These are phyloP conservation scores for Eucalyptus rudis DNA, from an alignment of 345 rosid species.

Conservation along the genomic window DNA sequence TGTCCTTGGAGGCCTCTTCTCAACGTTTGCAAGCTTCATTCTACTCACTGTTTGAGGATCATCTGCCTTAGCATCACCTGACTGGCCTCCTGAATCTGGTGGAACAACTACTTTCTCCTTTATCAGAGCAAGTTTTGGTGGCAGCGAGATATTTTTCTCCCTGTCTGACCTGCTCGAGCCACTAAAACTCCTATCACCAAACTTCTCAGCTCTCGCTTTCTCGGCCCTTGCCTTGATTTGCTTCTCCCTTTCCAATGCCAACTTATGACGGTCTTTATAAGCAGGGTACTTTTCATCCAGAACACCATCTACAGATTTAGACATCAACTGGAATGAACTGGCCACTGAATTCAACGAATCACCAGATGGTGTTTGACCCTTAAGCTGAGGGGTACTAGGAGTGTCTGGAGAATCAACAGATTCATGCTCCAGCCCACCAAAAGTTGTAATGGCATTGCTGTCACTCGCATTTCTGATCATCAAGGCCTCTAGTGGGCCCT, in stretches of 20 bases:
- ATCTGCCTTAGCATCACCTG: constrained; percentile 31
- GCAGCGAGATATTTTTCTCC: constrained; percentile 26
- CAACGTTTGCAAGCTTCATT: constrained; percentile 60
- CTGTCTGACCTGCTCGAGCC: background rate
- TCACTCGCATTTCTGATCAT: constrained; percentile 90
- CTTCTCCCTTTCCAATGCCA: constrained; percentile 88
- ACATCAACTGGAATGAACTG: constrained; percentile 79
- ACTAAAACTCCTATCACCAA: constrained; percentile 16
- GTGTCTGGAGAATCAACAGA: constrained; percentile 45
- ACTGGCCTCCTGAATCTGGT: constrained; percentile 30
- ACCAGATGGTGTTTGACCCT: constrained; percentile 36
- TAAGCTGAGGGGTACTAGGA: constrained; percentile 35
- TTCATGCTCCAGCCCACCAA: constrained; percentile 65
- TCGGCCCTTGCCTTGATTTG: constrained; percentile 72
- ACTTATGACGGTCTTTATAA: constrained; percentile 81
- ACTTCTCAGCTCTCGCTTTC: constrained; percentile 64
- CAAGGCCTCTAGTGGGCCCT: constrained; percentile 83
- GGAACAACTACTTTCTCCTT: constrained; percentile 47
- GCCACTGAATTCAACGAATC: constrained; percentile 55
- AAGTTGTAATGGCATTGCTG: constrained; percentile 67
- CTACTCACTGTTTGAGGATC: constrained; percentile 51
- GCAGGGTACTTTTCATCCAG: constrained; percentile 85
- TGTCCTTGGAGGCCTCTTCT: constrained; percentile 79
- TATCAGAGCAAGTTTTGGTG: constrained; percentile 63
- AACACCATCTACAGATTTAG: constrained; percentile 74